Evolutionary conservation across 2,329 filamentous ascomycete species (phyloP).

Genomic region (Golovinomyces cichoracearum): DNA sequence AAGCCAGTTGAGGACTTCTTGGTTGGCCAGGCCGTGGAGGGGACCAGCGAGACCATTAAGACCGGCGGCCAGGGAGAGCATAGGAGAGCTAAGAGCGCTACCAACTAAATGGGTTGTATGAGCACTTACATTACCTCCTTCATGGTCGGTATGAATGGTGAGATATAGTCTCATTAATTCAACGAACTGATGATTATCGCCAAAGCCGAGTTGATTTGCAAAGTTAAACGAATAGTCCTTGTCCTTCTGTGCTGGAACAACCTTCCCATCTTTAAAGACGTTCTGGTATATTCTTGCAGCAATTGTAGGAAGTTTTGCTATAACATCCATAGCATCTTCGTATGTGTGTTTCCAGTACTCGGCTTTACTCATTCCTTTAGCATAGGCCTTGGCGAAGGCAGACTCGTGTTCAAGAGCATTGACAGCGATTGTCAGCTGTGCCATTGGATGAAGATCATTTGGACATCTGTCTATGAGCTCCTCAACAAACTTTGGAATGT

Average conservation of each 20-base stretch:
- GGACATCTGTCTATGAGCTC: conserved; percentile 81
- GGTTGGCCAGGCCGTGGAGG: conserved; percentile 73
- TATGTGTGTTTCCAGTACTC: conserved; percentile 98
- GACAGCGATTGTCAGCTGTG: conserved; percentile 83
- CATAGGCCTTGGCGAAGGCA: conserved; percentile 80
- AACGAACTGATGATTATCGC: conserved; percentile 79
- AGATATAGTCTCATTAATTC: conserved; percentile 84
- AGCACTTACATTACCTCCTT: conserved; percentile 91
- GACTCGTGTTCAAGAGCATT: conserved; percentile 90
- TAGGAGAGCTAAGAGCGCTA: conserved; percentile 78
- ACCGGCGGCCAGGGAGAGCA: conserved; percentile 86
- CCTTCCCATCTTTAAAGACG: conserved; percentile 50
- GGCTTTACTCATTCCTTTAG: conserved; percentile 70
- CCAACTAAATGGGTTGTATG: conserved; percentile 89
- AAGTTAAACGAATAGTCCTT: conserved; percentile 99
- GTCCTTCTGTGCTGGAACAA: conserved; percentile 53
- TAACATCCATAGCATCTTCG: conserved; percentile 75
- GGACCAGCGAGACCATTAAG: conserved; percentile 90
- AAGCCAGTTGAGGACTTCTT: conserved; percentile 93
- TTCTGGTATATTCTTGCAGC: conserved; percentile 96
- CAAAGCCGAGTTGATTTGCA: conserved; percentile 80
- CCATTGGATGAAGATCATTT: conserved; percentile 85
- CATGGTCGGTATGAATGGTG: conserved; percentile 89
- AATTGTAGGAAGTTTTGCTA: conserved; percentile 89
- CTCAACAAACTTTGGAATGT: conserved; percentile 57